Evolutionary conservation across 2,329 filamentous ascomycete genomes (phyloP).

Genomic region (Calonectria leucothoes): DNA sequence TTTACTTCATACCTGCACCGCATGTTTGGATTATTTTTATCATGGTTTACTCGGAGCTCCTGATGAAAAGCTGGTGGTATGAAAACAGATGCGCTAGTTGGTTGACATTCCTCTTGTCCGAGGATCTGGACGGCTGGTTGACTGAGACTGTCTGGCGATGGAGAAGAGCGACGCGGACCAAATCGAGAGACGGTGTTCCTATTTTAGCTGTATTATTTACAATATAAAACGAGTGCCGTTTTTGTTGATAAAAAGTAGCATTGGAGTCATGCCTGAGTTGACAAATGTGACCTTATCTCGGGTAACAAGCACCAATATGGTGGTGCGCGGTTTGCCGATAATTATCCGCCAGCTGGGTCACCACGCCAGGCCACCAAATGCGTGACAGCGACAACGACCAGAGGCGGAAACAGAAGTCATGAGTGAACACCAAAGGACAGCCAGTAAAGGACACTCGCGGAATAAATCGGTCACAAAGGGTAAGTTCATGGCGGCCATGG

Average conservation of each 20-base stretch:
- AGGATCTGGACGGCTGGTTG: background rate
- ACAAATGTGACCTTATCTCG: background rate
- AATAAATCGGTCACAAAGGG: constrained; percentile 54
- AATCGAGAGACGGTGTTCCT: background rate
- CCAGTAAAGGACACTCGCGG: constrained; percentile 47
- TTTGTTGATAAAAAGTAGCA: background rate
- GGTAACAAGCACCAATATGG: background rate
- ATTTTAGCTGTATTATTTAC: background rate
- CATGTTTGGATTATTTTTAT: background rate
- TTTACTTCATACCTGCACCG: background rate
- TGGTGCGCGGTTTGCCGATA: constrained; percentile 24
- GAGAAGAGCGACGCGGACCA: background rate
- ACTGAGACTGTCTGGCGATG: background rate
- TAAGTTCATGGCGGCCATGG: constrained; percentile 33
- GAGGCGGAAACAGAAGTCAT: constrained; percentile 31
- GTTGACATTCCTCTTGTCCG: background rate
- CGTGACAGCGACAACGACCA: constrained; percentile 23
- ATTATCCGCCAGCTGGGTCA: constrained; percentile 38
- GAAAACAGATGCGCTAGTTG: background rate
- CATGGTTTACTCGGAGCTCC: background rate
- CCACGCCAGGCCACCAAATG: constrained; percentile 18
- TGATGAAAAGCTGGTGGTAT: background rate
- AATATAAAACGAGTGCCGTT: background rate
- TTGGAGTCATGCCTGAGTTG: background rate
- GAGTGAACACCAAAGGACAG: constrained; percentile 44